phyloP scores from a whole-genome alignment of 441 rosid species.

The Isatis lusitanica region DNA sequence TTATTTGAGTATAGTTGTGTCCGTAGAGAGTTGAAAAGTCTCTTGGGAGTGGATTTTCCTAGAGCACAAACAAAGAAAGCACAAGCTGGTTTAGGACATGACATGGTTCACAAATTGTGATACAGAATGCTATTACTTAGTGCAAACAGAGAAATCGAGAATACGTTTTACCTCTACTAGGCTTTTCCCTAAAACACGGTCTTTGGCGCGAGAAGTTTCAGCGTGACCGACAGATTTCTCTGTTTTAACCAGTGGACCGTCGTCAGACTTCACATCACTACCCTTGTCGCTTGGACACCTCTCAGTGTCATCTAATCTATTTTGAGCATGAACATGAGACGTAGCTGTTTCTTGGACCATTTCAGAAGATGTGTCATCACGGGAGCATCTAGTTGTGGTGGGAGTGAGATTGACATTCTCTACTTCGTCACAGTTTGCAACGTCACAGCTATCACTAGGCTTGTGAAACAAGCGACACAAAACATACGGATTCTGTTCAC shows the following conservation, averaged over 20 bases:
- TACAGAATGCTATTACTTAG: neutral
- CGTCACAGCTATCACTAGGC: slow-evolving; percentile 49
- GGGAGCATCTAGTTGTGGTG: slow-evolving; percentile 51
- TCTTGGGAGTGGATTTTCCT: slow-evolving; percentile 41
- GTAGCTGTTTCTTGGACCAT: slow-evolving; percentile 56
- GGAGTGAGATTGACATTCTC: slow-evolving; percentile 59
- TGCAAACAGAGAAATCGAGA: slow-evolving; percentile 15
- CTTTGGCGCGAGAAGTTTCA: slow-evolving; percentile 55
- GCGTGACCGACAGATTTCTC: slow-evolving; percentile 41
- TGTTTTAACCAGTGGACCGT: slow-evolving; percentile 27
- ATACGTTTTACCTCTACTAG: slow-evolving; percentile 44
- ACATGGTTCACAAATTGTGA: neutral
- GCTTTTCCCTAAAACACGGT: slow-evolving; percentile 43
- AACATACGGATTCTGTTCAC: slow-evolving; percentile 60
- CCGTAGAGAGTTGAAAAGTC: slow-evolving; percentile 32
- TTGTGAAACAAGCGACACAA: slow-evolving; percentile 83
- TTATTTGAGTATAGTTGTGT: slow-evolving; percentile 34
- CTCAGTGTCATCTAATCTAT: slow-evolving; percentile 39
- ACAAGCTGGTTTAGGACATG: slow-evolving; percentile 10
- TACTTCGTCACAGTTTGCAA: slow-evolving; percentile 47
- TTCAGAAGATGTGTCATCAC: slow-evolving; percentile 68
- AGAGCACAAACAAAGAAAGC: slow-evolving; percentile 17
- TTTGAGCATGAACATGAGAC: slow-evolving; percentile 31
- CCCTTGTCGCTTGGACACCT: slow-evolving; percentile 39
- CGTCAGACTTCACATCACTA: slow-evolving; percentile 34